Evolutionary conservation across 805 yeast genomes (phyloP).

Genomic region (Starmerella stellata): DNA sequence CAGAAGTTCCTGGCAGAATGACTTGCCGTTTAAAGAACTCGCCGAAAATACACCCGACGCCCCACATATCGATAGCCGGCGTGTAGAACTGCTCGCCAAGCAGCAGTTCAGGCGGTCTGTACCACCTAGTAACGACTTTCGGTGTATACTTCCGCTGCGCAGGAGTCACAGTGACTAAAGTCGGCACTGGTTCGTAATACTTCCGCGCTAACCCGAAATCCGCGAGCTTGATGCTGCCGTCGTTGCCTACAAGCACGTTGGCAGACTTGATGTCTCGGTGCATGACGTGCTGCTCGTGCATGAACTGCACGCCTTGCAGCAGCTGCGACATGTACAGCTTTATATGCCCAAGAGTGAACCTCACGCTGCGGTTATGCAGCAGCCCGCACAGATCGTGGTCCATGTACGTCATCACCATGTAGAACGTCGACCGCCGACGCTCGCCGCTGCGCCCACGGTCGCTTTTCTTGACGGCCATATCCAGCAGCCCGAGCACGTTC

Average conservation of each 20-base stretch:
- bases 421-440: constrained; percentile 31
- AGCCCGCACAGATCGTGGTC: constrained; percentile 81
- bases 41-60: constrained; percentile 87
- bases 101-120: constrained; percentile 84
- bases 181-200: constrained; percentile 46
- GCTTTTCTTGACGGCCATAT: constrained; percentile 40
- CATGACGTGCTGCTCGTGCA: constrained; percentile 42
- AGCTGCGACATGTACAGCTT: constrained; percentile 71
- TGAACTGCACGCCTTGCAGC: constrained; percentile 59
- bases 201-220: constrained; percentile 87
- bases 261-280: constrained; percentile 96
- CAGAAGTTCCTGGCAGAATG: constrained; percentile 67
- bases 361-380: constrained; percentile 56
- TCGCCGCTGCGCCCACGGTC: constrained; percentile 7
- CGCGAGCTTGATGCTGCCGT: constrained; percentile 72
- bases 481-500: constrained; percentile 60
- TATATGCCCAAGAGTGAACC: constrained; percentile 45
- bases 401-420: constrained; percentile 86
- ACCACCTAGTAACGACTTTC: constrained; percentile 93
- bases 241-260: constrained; percentile 61
- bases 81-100: constrained; percentile 75
- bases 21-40: constrained; percentile 74
- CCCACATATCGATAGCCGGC: constrained; percentile 96
- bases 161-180: constrained; percentile 28
- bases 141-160: constrained; percentile 32